phyloP scores from a whole-genome alignment of 257 asterid genomes.

The Solanum tarapatanum region DNA sequence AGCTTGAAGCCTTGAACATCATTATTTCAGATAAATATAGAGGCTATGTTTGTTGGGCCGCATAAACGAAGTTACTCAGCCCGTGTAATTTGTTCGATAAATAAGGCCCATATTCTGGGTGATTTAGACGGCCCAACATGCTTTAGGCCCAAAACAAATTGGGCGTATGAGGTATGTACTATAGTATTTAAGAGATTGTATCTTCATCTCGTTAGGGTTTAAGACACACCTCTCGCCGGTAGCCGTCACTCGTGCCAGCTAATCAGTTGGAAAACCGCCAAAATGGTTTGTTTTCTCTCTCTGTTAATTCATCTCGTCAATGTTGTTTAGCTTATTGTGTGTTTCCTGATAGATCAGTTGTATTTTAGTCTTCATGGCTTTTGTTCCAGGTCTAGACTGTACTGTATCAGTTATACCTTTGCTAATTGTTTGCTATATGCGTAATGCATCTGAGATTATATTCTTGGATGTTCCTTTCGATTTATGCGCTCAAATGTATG shows the following conservation, averaged over 20 bases:
- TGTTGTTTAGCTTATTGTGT: neutral
- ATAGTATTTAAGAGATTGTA: neutral
- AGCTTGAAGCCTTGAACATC: neutral
- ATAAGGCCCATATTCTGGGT: neutral
- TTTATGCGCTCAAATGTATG: neutral
- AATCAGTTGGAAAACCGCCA: neutral
- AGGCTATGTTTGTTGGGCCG: neutral
- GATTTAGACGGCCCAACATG: neutral
- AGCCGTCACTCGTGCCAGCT: neutral
- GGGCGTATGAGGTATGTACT: neutral
- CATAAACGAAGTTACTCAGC: neutral
- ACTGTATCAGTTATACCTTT: neutral
- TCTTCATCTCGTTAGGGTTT: neutral
- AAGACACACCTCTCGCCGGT: neutral
- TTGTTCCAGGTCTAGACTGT: neutral
- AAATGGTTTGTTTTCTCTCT: neutral
- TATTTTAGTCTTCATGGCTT: neutral
- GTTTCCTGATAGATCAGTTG: neutral
- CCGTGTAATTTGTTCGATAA: neutral
- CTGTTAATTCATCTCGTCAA: neutral
- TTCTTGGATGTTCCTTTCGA: neutral
- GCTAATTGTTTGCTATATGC: neutral
- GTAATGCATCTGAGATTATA: neutral
- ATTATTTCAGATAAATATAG: neutral
- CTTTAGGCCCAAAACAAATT: neutral